Evolutionary conservation across 768 basidiomycete species (phyloP).

Genomic region (Mycena kentingensis): DNA sequence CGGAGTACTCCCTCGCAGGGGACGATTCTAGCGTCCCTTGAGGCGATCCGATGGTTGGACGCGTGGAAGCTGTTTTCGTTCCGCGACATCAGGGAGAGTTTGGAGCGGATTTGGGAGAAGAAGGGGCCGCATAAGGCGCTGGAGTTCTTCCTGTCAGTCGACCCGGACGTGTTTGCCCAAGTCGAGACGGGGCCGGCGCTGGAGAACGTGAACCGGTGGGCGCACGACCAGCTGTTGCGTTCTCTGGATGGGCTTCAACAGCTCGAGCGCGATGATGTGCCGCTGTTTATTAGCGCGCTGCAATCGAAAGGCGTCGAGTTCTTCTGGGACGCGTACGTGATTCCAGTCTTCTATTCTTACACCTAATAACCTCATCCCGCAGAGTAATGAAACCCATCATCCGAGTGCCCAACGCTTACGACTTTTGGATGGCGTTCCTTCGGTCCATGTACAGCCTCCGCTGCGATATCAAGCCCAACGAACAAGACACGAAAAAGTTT

Average conservation of each 20-base stretch:
- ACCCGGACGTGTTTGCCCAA: slow-evolving; percentile 9
- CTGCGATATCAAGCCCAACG: slow-evolving; percentile 6
- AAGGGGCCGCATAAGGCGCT: slow-evolving; percentile 17
- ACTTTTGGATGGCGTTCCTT: slow-evolving; percentile 23
- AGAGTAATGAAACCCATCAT: slow-evolving; percentile 15
- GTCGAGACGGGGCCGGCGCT: slow-evolving; percentile 11
- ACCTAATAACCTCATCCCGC: background rate
- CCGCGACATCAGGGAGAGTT: slow-evolving; percentile 8
- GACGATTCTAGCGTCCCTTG: slow-evolving; percentile 7
- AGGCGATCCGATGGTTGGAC: slow-evolving; percentile 14
- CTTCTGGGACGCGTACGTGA: slow-evolving; percentile 21
- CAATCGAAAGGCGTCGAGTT: slow-evolving; percentile 16
- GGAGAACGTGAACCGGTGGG: slow-evolving; percentile 12
- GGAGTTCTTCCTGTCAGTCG: slow-evolving; percentile 15
- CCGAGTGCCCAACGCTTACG: slow-evolving; percentile 21
- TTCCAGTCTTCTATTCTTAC: background rate
- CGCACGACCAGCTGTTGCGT: slow-evolving; percentile 11
- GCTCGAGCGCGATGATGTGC: slow-evolving; percentile 16
- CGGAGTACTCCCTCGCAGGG: slow-evolving; percentile 17
- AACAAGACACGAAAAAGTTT: slow-evolving; percentile 16
- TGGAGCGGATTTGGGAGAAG: slow-evolving; percentile 5
- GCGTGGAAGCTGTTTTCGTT: slow-evolving; percentile 22
- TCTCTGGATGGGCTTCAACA: slow-evolving; percentile 17
- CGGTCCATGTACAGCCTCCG: slow-evolving; percentile 10
- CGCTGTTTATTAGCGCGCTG: slow-evolving; percentile 12